These are phyloP conservation scores for Colletotrichum lini DNA, from an alignment of 2,329 filamentous ascomycete genomes.

Conservation along the genomic window DNA sequence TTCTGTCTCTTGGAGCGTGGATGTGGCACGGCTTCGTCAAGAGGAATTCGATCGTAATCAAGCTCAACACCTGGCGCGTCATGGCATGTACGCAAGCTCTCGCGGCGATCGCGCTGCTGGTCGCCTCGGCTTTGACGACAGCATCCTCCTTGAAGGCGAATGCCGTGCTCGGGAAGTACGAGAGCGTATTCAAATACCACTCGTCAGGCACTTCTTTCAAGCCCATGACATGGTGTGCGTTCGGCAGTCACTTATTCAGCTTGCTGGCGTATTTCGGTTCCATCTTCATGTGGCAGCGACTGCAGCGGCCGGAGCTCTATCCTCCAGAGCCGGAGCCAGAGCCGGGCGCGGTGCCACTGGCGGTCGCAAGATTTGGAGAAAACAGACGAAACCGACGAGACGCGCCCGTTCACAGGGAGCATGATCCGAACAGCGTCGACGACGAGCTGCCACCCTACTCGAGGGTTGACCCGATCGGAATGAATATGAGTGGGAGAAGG, in stretches of 20 bases:
- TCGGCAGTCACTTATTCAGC: conserved; percentile 16
- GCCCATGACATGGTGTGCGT: conserved; percentile 28
- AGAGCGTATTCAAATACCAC: conserved; percentile 25
- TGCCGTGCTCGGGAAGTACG: neutral
- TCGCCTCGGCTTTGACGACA: conserved; percentile 15
- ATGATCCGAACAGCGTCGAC: conserved; percentile 1
- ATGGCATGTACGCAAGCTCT: conserved; percentile 11
- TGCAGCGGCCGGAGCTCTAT: conserved; percentile 23
- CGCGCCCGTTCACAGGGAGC: conserved; percentile 11
- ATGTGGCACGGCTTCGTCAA: conserved; percentile 18
- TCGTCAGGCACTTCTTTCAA: conserved; percentile 3
- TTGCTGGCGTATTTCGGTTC: conserved; percentile 3
- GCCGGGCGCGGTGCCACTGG: neutral
- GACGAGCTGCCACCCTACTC: conserved; percentile 32
- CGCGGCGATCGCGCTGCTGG: conserved; percentile 20
- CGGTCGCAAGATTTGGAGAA: neutral
- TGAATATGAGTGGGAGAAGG: neutral
- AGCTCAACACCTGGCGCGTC: conserved; percentile 1
- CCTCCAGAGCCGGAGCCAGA: conserved; percentile 24
- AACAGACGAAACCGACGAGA: neutral
- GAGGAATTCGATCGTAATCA: neutral
- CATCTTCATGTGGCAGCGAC: conserved; percentile 12
- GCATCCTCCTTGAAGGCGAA: conserved; percentile 13
- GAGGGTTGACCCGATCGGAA: conserved; percentile 27
- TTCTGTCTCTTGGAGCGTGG: conserved; percentile 15